Conservation (phyloP, 352 stramenopile species). For the Thraustotheca clavata region DNA sequence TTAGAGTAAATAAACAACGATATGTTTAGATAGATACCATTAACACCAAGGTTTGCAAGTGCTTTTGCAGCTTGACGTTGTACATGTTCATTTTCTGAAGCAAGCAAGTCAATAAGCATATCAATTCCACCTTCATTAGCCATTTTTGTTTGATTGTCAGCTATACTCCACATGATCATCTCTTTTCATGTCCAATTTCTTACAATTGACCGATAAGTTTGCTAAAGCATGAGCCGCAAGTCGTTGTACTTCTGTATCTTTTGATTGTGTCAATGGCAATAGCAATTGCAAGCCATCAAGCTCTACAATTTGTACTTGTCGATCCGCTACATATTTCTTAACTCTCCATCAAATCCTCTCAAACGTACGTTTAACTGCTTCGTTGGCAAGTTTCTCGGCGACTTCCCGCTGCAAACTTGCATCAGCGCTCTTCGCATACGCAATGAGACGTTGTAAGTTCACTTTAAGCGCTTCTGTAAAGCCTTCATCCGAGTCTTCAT, state of each 20-base stretch:
- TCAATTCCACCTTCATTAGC: slow-evolving; percentile 89
- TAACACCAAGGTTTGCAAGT: slow-evolving; percentile 89
- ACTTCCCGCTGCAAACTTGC: slow-evolving; percentile 85
- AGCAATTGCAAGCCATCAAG: slow-evolving; percentile 89
- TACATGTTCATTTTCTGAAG: slow-evolving; percentile 77
- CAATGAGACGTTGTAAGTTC: slow-evolving; percentile 88
- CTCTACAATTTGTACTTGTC: slow-evolving; percentile 92
- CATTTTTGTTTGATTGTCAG: slow-evolving; percentile 92
- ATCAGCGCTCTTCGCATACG: slow-evolving; percentile 88
- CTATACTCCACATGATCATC: slow-evolving; percentile 26
- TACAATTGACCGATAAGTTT: slow-evolving; percentile 92
- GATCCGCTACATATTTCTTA: slow-evolving; percentile 51
- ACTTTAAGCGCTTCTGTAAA: slow-evolving; percentile 84
- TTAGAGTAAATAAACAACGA: background rate
- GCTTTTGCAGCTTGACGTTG: slow-evolving; percentile 91
- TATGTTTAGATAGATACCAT: slow-evolving; percentile 34
- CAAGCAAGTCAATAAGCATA: slow-evolving; percentile 89
- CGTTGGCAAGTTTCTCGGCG: slow-evolving; percentile 91
- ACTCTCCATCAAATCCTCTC: background rate
- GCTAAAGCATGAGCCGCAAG: slow-evolving; percentile 90
- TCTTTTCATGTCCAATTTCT: background rate
- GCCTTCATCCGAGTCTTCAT: slow-evolving; percentile 81
- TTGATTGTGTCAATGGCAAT: slow-evolving; percentile 88
- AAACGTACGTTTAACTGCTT: slow-evolving; percentile 86
- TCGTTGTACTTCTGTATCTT: slow-evolving; percentile 89